These are phyloP conservation scores for Thelonectria rubi DNA, from an alignment of 2,329 filamentous ascomycete species.

Conservation along the genomic window DNA sequence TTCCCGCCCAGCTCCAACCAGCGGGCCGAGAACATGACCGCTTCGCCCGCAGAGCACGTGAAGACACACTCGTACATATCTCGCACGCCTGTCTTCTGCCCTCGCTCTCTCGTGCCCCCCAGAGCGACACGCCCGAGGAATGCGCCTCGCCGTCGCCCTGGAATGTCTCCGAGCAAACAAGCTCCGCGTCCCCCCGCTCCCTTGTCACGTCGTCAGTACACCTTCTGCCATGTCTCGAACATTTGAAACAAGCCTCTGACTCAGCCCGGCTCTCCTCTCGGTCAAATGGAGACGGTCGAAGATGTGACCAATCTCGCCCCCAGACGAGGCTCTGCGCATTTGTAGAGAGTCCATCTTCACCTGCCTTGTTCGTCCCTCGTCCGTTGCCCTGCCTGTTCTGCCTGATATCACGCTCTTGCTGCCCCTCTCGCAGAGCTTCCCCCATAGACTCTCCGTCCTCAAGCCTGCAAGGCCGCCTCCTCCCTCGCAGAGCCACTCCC, in stretches of 20 bases:
- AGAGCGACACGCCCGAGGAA: no score
- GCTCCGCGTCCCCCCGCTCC: background rate
- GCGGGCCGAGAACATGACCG: background rate
- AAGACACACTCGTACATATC: background rate
- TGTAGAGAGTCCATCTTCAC: background rate
- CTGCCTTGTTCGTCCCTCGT: background rate
- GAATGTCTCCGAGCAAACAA: background rate
- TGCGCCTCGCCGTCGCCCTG: background rate
- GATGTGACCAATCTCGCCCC: no score
- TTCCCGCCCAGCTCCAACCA: background rate
- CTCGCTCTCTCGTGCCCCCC: background rate
- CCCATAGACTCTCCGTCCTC: background rate
- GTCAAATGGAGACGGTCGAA: conserved; percentile 1
- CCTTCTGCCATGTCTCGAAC: no score
- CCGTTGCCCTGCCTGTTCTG: conserved; percentile 11
- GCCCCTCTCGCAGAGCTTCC: conserved; percentile 25
- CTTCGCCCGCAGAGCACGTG: background rate
- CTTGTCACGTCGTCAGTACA: no score
- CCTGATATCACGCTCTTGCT: conserved; percentile 24
- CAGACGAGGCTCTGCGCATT: conserved; percentile 15
- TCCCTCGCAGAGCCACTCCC: conserved; percentile 67
- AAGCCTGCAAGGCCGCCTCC: conserved; percentile 65
- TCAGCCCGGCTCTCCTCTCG: background rate
- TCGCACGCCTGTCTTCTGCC: background rate
- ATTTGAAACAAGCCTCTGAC: background rate